Evolutionary conservation across 2,329 filamentous ascomycete genomes (phyloP).

Genomic region (Aquanectria penicillioides): DNA sequence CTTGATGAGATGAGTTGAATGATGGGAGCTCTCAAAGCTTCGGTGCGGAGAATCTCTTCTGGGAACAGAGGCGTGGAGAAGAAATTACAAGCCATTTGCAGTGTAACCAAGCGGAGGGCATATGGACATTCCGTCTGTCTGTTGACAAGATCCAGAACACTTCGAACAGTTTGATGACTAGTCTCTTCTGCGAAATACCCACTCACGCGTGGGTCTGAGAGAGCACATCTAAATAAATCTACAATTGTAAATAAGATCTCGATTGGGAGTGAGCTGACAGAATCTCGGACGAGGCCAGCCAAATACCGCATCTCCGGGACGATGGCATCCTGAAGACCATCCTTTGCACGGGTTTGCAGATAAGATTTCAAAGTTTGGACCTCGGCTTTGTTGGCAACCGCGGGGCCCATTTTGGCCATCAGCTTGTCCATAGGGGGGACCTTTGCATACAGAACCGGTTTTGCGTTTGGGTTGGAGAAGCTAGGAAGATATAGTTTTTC

Average conservation of each 20-base stretch:
- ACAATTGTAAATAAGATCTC: slow-evolving; percentile 81
- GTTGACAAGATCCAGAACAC: slow-evolving; percentile 70
- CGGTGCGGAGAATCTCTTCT: slow-evolving; percentile 66
- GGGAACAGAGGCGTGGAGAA: slow-evolving; percentile 80
- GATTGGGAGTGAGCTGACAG: slow-evolving; percentile 64
- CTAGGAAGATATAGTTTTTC: slow-evolving; percentile 75
- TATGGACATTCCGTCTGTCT: slow-evolving; percentile 73
- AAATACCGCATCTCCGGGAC: slow-evolving; percentile 77
- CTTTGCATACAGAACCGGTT: slow-evolving; percentile 79
- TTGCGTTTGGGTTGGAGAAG: slow-evolving; percentile 70
- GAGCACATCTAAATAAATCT: slow-evolving; percentile 83
- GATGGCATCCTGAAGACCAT: slow-evolving; percentile 71
- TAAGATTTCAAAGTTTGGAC: slow-evolving; percentile 76
- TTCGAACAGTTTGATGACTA: slow-evolving; percentile 69
- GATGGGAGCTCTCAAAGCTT: slow-evolving; percentile 64
- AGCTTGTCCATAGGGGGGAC: slow-evolving; percentile 86
- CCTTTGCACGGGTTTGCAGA: slow-evolving; percentile 68
- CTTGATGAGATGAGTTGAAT: slow-evolving; percentile 78
- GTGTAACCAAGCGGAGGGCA: slow-evolving; percentile 81
- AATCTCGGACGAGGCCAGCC: slow-evolving; percentile 66
- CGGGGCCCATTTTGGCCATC: slow-evolving; percentile 76
- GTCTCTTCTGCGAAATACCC: slow-evolving; percentile 85
- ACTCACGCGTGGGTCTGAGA: slow-evolving; percentile 81
- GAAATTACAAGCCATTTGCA: slow-evolving; percentile 87
- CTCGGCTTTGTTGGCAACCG: slow-evolving; percentile 64